These are phyloP conservation scores for Moniliophthora roreri DNA, from an alignment of 1,284 basidiomycete species.

Conservation along the genomic window DNA sequence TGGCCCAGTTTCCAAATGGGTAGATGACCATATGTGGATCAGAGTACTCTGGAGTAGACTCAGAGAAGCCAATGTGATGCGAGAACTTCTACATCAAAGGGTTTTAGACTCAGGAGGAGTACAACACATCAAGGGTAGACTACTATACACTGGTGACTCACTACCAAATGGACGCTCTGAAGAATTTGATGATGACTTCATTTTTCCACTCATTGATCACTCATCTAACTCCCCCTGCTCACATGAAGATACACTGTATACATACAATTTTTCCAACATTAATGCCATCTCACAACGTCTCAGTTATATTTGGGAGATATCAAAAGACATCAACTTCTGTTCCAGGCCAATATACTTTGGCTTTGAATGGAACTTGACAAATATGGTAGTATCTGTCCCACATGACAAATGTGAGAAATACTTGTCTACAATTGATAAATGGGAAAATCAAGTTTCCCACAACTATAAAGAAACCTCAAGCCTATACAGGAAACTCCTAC, in stretches of 20 bases:
- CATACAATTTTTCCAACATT: constrained; percentile 28
- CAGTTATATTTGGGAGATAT: constrained; percentile 32
- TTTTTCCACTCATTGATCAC: constrained; percentile 21
- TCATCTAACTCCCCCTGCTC: constrained; percentile 13
- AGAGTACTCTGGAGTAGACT: constrained; percentile 21
- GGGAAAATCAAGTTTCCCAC: constrained; percentile 15
- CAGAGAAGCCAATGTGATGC: constrained; percentile 21
- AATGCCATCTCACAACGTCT: constrained; percentile 23
- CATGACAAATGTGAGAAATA: constrained; percentile 29
- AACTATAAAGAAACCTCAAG: constrained; percentile 26
- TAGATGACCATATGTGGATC: constrained; percentile 41
- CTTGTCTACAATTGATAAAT: constrained; percentile 17
- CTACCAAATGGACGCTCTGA: constrained; percentile 20
- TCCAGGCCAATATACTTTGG: constrained; percentile 27
- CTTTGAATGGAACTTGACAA: constrained; percentile 30
- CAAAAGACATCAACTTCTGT: constrained; percentile 30
- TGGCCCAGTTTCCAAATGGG: constrained; percentile 37
- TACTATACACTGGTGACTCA: constrained; percentile 29
- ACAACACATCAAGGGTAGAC: constrained; percentile 23
- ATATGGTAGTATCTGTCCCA: constrained; percentile 22
- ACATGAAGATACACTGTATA: constrained; percentile 15
- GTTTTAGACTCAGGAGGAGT: constrained; percentile 18
- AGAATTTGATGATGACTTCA: constrained; percentile 32
- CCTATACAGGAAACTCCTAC: constrained; percentile 35
- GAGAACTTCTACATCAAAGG: constrained; percentile 1